phyloP scores from a whole-genome alignment of 2,329 filamentous ascomycete genomes.

The Fusarium citri region DNA sequence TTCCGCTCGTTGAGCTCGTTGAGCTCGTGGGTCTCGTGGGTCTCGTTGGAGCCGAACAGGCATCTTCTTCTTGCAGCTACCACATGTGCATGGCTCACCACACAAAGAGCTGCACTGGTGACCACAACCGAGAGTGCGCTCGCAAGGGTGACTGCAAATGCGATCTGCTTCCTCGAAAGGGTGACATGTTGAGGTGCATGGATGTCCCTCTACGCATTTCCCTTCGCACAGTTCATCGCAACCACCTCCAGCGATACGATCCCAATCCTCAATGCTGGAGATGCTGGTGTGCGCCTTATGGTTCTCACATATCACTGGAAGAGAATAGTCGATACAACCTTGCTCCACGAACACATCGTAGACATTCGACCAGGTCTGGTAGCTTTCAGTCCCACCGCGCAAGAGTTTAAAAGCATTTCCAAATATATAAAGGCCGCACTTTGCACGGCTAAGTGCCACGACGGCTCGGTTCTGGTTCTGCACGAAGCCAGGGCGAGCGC shows the following conservation, averaged over 20 bases:
- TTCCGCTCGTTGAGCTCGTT: too few species aligned
- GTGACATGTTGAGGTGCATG: slow-evolving; percentile 38
- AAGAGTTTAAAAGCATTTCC: slow-evolving; percentile 73
- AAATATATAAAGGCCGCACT: slow-evolving; percentile 84
- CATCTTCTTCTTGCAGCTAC: neutral
- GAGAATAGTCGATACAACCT: slow-evolving; percentile 43
- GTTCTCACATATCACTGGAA: slow-evolving; percentile 73
- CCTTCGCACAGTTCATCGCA: slow-evolving; percentile 29
- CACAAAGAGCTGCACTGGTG: slow-evolving; percentile 35
- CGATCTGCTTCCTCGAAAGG: slow-evolving; percentile 25
- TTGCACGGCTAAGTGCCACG: slow-evolving; percentile 75
- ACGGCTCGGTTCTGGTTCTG: slow-evolving; percentile 69
- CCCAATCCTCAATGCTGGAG: slow-evolving; percentile 65
- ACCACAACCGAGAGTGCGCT: slow-evolving; percentile 33
- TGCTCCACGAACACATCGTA: slow-evolving; percentile 55
- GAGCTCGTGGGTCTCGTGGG: neutral
- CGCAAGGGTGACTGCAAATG: slow-evolving; percentile 47
- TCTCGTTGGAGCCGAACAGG: neutral
- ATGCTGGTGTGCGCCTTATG: slow-evolving; percentile 67
- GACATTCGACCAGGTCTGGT: slow-evolving; percentile 56
- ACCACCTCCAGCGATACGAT: slow-evolving; percentile 39
- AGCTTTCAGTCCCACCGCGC: slow-evolving; percentile 54
- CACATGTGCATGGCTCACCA: slow-evolving; percentile 32
- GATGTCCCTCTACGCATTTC: slow-evolving; percentile 40
- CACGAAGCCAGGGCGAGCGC: slow-evolving; percentile 80